Percentiles rank a stretch among this genome's conserved stretches.
phyloP scores from a whole-genome alignment of 1,284 basidiomycete genomes.

The Apiotrichum siamense region DNA sequence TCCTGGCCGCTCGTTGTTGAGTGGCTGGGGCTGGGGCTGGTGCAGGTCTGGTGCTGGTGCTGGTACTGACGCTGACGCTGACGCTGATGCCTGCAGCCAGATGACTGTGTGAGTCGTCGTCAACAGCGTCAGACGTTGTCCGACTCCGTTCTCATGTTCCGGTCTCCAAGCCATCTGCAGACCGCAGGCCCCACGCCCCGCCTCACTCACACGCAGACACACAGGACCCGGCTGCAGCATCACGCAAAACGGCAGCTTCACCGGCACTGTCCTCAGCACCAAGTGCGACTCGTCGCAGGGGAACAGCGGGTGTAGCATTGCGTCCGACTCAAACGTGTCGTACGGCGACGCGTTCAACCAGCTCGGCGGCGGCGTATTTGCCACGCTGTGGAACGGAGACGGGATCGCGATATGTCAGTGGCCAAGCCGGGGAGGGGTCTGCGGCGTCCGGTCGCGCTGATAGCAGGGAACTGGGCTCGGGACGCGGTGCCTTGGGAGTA shows the following conservation, averaged over 20 bases:
- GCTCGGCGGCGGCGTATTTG: conserved; percentile 65
- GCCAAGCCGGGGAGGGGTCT: too few relatives aligned
- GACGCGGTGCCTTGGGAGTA: conserved; percentile 60
- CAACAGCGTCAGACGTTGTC: too few relatives aligned
- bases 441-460: not conserved
- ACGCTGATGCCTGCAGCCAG: too few relatives aligned
- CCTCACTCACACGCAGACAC: conserved; percentile 21
- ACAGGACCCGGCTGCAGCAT: conserved; percentile 36
- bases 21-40: too few relatives aligned
- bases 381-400: conserved; percentile 59
- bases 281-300: conserved; percentile 43
- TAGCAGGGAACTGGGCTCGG: conserved; percentile 59
- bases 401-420: conserved; percentile 65
- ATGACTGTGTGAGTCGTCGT: conserved; percentile 38
- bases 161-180: too few relatives aligned
- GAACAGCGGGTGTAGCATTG: conserved; percentile 64
- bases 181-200: not conserved
- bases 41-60: too few relatives aligned
- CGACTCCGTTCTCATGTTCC: too few relatives aligned
- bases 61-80: too few relatives aligned
- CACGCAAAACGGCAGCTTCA: conserved; percentile 26
- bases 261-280: conserved; percentile 15
- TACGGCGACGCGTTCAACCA: conserved; percentile 69
- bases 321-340: conserved; percentile 53
- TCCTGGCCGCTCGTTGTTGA: too few relatives aligned